Conservation (phyloP, 1,284 basidiomycete species). For the Ustanciosporium gigantosporum region DNA sequence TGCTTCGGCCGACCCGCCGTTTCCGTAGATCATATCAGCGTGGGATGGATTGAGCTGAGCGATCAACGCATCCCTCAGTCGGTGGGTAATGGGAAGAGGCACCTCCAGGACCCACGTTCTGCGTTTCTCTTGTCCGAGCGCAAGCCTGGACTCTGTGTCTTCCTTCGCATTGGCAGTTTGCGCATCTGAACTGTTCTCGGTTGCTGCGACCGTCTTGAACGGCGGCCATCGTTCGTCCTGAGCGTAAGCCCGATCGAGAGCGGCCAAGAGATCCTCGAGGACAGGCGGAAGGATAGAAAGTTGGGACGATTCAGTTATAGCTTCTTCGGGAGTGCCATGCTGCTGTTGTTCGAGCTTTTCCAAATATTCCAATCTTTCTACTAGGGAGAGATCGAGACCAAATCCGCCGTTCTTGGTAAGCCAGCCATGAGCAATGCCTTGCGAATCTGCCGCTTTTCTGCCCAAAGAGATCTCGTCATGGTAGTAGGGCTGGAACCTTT, state of each 20-base stretch:
- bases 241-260: slow-evolving; percentile 71
- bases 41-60: slow-evolving; percentile 34
- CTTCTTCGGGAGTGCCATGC: background rate
- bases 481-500: slow-evolving; percentile 57
- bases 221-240: slow-evolving; percentile 62
- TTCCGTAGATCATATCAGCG: slow-evolving; percentile 26
- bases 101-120: slow-evolving; percentile 85
- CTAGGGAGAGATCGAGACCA: slow-evolving; percentile 50
- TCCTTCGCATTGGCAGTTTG: background rate
- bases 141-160: background rate
- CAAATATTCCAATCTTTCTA: slow-evolving; percentile 34
- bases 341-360: slow-evolving; percentile 40
- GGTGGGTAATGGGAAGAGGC: slow-evolving; percentile 75
- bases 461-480: slow-evolving; percentile 52
- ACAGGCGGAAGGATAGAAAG: slow-evolving; percentile 70
- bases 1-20: slow-evolving; percentile 2
- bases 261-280: slow-evolving; percentile 71
- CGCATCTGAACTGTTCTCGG: background rate
- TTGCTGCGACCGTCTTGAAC: slow-evolving; percentile 2
- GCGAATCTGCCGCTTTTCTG: slow-evolving; percentile 16
- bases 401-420: slow-evolving; percentile 51
- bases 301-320: background rate
- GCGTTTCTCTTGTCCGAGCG: slow-evolving; percentile 71
- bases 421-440: slow-evolving; percentile 17
- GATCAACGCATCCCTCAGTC: slow-evolving; percentile 79